Evolutionary conservation across 805 yeast species (phyloP), one percentile per base, ranked within the genome.

Genomic region (Metschnikowia reukaufii): DNA sequence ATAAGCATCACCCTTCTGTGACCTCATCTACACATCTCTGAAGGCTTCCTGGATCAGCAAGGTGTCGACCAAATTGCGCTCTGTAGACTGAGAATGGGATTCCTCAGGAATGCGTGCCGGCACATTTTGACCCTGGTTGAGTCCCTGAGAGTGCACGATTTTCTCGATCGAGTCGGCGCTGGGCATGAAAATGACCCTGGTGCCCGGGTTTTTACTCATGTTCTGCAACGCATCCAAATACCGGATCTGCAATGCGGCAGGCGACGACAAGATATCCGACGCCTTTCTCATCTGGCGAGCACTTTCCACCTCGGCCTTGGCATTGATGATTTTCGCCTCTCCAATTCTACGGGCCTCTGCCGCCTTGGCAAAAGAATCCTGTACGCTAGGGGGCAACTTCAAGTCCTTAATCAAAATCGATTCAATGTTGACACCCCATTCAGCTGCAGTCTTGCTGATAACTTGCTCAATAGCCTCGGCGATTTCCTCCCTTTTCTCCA

Each of bases 131-230:
- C 42, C 39, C 36, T 41, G 45, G 38, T 39, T 23, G 8, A 45
- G 18, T 4, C 50, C 49, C 40, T 47, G 52, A 19, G 56, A 52
- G 34, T 65, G 56, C 6, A 72, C 74, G 49, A 70, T 62, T 47
- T 57, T 62, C 56, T 73, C 77, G 42, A 73, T 67, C 49, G 68
- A 70, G 49, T 68, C 73, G 7, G 74, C 60, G 15, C 74, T 68
- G 6, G 90, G 89, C 88, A 84, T 84, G 64, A 84, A 84, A 25
- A 84, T 83, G 44, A 84, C 89, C 65, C 83, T 81, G n/a, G 86
- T 67, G 48, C 78, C 76, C 1, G 88, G 68, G 42, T 74, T 59
- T 51, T 68, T 78, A 30, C 88, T 85, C 88, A 84, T 84, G 50
- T 70, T 72, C 66, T 83, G 88, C 82, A 84, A 81, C n/a, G 89